Evolutionary conservation across 202 grass and related monocot species (phyloP), one percentile per base, ranked within the genome.

Genomic region (Cymbopogon flexuosus): DNA sequence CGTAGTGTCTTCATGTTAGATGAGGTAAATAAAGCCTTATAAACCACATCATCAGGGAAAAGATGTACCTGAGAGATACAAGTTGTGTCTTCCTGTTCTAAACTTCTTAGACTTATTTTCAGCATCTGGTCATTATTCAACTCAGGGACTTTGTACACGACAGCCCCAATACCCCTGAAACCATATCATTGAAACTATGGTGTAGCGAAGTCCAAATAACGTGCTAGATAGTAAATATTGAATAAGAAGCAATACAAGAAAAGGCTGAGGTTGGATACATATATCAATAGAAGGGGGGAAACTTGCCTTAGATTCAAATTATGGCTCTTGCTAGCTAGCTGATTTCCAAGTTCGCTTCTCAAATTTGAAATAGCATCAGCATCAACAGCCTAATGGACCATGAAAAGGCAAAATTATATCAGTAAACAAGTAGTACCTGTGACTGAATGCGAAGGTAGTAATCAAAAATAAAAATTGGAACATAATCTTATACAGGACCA

Each of bases 41-140:
- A 93, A 76, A 91, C 16, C 33, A 10, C 27, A 36, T 13, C 27
- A 30, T 73, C 18, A n/a, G 43, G 73, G 42, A 34, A 5, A 36
- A 65, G 27, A 24, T 11, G 15, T 71, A 89, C 83, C 83, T 89
- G 63, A 58, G 96, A 98, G 19, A 98, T 88, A 31, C 37, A 56
- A 65, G 92, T 88, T 9, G 92, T 95, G 79, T 98, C 96, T 83
- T 98, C 96, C 49, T 82, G 75, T 60, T 73, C 80, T 41, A 95
- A 80, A 85, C 96, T 98, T 90, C 92, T 88, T 42, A 98, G 83
- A 67, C 96, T 98, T 80, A 98, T 88, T 85, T 98, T 98, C 49
- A 90, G 62, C 73, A 93, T 70, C 56, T 83, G 40, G 12, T 98
- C 90, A 33, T 84, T 86, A 34, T 94, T 86, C 34, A 94, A 61